Evolutionary conservation across 2,329 filamentous ascomycete genomes (phyloP), one percentile per base, ranked within the genome.

Genomic region (Macrophomina tecta): DNA sequence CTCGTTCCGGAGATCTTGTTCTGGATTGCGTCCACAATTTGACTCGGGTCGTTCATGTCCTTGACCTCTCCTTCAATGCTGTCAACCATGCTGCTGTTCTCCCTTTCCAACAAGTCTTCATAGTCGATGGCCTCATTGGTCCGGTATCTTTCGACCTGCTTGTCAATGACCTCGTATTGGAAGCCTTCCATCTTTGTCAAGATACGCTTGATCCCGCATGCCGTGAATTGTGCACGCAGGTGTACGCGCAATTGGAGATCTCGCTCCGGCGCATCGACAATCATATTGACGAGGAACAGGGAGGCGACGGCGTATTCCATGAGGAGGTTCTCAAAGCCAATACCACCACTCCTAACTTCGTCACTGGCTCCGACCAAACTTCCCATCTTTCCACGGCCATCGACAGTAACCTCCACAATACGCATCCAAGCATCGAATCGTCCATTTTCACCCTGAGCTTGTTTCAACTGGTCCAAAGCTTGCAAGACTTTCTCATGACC

Each of bases 251-350:
- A 83, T 80, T 97, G 92, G 71, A 99, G 83, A 75, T 99, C 95
- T 73, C 88, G 87, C 75, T 96, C 91, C 0, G 94, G 91, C 3
- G 93, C 92, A 79, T 98, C 95, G 69, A 99, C 89, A 72, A 98
- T 87, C 90, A 96, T 97, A 82, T 98, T 99, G 84, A 98, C 89
- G 75, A 99, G 85, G 76, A 98, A 93, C 74, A 99, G 87, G 1
- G 94, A 97, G 40, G 94, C 92, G 58, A 98, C 92, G 46, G 94
- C 94, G 76, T 99, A 99, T 85, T 99, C 95, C 95, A 99, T 98
- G 64, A 99, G 86, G 74, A 97, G 84, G 79, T 98, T 98, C 85
- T 99, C 95, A 90, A 98, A 97, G 77, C 95, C 95, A 75, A 97
- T 96, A 70, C 95, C 95, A 70, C 95, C 95, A 74, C 92, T 97